Percentiles rank a stretch among this genome's conserved stretches.
phyloP scores from a whole-genome alignment of 2,329 filamentous ascomycete species.

The Septoria petroselini region DNA sequence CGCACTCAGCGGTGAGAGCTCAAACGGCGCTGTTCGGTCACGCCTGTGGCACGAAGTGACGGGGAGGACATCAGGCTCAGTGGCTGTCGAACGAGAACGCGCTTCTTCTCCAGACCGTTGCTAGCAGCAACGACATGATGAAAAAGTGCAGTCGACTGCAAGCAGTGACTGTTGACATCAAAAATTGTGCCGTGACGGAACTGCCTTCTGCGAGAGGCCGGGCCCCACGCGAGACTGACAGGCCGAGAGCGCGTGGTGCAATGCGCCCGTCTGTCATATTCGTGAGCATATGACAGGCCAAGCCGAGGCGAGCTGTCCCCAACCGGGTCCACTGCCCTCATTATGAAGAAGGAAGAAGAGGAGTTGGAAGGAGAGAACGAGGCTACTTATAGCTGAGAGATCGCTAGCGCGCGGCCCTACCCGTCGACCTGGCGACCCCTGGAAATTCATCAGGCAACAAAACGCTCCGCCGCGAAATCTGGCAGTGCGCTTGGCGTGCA shows the following conservation, averaged over 20 bases:
- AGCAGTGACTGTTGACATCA: conserved; percentile 5
- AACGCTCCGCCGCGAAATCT: neutral
- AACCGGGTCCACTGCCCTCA: no score
- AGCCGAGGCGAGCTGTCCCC: no score
- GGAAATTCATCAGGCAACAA: neutral
- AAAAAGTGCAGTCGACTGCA: conserved; percentile 13
- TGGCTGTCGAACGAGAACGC: neutral
- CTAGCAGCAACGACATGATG: conserved; percentile 11
- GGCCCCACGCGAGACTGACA: no score
- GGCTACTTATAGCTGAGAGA: conserved; percentile 1
- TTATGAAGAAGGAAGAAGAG: neutral
- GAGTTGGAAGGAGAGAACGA: neutral
- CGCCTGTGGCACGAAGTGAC: no score
- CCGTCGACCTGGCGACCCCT: conserved; percentile 4
- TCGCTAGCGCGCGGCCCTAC: neutral
- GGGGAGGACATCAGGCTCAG: neutral
- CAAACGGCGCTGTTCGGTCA: no score
- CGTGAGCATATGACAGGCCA: conserved; percentile 1
- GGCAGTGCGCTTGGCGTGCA: no score
- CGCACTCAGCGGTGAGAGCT: neutral
- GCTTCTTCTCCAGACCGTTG: conserved; percentile 14
- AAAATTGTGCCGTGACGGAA: no score
- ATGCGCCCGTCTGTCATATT: neutral
- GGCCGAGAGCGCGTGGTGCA: conserved; percentile 9
- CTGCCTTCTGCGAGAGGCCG: no score